These are phyloP conservation scores for Albizia julibrissin DNA, from an alignment of 306 rosid genomes.

Conservation along the genomic window DNA sequence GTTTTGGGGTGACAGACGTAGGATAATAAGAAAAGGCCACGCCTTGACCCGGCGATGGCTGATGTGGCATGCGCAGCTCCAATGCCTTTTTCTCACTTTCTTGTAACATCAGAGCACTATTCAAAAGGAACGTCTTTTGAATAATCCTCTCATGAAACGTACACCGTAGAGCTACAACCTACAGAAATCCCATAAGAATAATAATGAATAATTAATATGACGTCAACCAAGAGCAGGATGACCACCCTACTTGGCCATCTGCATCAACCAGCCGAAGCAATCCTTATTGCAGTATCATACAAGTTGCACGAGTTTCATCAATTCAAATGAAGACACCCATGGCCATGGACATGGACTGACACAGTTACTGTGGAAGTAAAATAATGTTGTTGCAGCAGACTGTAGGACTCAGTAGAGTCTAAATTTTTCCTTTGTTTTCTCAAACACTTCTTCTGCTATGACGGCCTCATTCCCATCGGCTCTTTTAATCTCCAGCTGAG, in stretches of 20 bases:
- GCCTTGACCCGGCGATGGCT: too few relatives aligned
- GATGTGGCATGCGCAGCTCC: background rate
- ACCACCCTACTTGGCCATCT: background rate
- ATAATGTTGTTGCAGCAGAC: background rate
- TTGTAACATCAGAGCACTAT: background rate
- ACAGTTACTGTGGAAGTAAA: background rate
- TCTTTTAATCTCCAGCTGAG: constrained; percentile 81
- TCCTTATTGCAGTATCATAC: background rate
- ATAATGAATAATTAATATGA: background rate
- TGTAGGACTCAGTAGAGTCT: constrained; percentile 54
- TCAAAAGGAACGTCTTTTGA: too few relatives aligned
- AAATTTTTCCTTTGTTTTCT: constrained; percentile 85
- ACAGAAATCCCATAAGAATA: background rate
- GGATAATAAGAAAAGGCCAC: background rate
- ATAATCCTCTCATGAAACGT: background rate
- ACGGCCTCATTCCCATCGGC: constrained; percentile 89
- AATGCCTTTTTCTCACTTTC: background rate
- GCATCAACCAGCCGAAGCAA: background rate
- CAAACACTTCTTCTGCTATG: constrained; percentile 89
- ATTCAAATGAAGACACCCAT: constrained; percentile 12
- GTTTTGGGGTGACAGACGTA: background rate
- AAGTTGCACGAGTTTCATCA: background rate
- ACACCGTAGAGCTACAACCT: background rate
- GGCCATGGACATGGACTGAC: background rate
- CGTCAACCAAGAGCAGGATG: background rate